Evolutionary conservation across 352 stramenopile species (phyloP), one percentile per base, ranked within the genome.

Genomic region (Phytophthora multivora): DNA sequence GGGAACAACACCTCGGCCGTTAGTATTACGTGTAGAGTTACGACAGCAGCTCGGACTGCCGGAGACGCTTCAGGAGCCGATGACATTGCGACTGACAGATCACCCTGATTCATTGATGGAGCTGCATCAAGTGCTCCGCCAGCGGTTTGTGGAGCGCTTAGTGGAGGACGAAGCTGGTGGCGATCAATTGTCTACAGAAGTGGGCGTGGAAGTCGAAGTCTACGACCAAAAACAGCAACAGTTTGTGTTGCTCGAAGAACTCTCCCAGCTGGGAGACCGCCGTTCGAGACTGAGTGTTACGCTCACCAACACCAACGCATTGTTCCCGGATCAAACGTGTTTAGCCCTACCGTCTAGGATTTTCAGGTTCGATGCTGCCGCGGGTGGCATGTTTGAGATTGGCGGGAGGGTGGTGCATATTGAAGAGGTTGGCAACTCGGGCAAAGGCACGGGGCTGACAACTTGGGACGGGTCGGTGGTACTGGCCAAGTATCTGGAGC

Each of bases 401-500:
- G 71, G 76, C 19, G 79, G 77, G 11, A 55, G 71, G 19, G 36
- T 68, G 8, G 62, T 95, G 3, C 55, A 69, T 23, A 73, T 95
- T 15, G 72, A 63, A 12, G 85, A 95, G 51, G 64, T 95, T 41
- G 80, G 80, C 40, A 96, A 96, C 64, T 89, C 87, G 1, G 85
- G 86, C 21, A 67, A 89, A 45, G 91, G 90, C 40, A 98, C 91
- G 10, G 91, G 91, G 4, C 67, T 97, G 35, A 96, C 88, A 18
- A 96, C 90, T 9, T 97, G 91, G 90, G 91, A 97, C 64, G 91
- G 91, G 39, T 90, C 91, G 8, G 80, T 97, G 4, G 80, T 98
- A 31, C 69, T 98, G n/a, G 89, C 89, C 9, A 97, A 97, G 69
- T 97, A 96, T 66, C 60, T 98, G 11, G 90, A 97, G 68, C 63